Evolutionary conservation across 2,329 filamentous ascomycete genomes (phyloP).

Genomic region (Stylonectria norvegica): DNA sequence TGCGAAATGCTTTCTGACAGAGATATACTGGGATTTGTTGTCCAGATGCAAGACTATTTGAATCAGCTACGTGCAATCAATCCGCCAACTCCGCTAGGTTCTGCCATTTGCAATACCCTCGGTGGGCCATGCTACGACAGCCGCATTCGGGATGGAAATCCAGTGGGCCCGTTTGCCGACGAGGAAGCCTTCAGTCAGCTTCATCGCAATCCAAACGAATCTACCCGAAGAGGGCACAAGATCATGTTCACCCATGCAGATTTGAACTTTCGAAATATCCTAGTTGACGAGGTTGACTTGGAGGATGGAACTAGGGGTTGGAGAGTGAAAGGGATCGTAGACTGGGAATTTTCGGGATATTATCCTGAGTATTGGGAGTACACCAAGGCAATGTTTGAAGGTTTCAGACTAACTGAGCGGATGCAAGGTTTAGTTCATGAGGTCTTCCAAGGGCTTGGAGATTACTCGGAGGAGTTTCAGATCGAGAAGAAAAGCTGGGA

Average conservation of each 20-base stretch:
- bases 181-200: conserved; percentile 32
- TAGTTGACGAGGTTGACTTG: conserved; percentile 15
- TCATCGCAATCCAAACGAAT: conserved; percentile 29
- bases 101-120: conserved; percentile 30
- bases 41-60: conserved; percentile 25
- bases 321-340: conserved; percentile 2
- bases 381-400: conserved; percentile 4
- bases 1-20: conserved; percentile 24
- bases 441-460: no score
- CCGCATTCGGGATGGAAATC: conserved; percentile 21
- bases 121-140: conserved; percentile 26
- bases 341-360: conserved; percentile 3
- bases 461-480: no score
- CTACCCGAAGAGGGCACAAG: conserved; percentile 25
- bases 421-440: no score
- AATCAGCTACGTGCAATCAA: conserved; percentile 28
- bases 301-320: conserved; percentile 13
- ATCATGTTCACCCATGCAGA: conserved; percentile 34
- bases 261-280: conserved; percentile 33
- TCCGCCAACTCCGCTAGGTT: conserved; percentile 6
- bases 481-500: no score
- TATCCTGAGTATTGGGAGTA: conserved; percentile 6
- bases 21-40: conserved; percentile 18
- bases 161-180: conserved; percentile 29
- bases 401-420: no score